Evolutionary conservation across 768 basidiomycete genomes (phyloP), one percentile per base, ranked within the genome.

Genomic region (Mycena haematopus): DNA sequence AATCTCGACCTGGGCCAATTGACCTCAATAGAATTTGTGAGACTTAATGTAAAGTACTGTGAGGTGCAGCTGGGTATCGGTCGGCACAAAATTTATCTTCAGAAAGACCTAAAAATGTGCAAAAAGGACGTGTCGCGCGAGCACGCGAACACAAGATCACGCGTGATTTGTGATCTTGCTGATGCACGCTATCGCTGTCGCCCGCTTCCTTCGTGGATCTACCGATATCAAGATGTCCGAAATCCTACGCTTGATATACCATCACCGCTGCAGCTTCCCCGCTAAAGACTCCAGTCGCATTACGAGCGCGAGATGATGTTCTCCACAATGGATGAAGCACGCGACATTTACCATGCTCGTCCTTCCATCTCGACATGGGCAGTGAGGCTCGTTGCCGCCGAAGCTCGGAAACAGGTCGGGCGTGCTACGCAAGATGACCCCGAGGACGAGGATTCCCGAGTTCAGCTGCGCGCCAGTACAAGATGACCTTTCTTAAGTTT

Each of bases 161-260:
- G n/a, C n/a, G n/a, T n/a, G n/a, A n/a, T n/a, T n/a, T n/a, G n/a
- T n/a, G n/a, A n/a, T n/a, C n/a, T n/a, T n/a, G n/a, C n/a, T n/a
- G n/a, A n/a, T n/a, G n/a, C n/a, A n/a, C n/a, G 46, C 47, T 31
- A 9, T 15, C 21, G 49, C 24, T 27, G 57, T 58, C 14, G 57
- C 27, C 1, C 10, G 21, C 2, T 58, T 58, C 19, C 50, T 58
- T 6, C 38, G 50, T 4, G 49, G 57, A 29, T 10, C 3, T 6
- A 33, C 22, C 1, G 36, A 38, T 6, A 38, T 38, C 36, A 50
- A 44, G 11, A 58, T 58, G 57, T 13, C 47, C 1, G 31, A 56
- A 17, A 36, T 56, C 8, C 13, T 56, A 3, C 56, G 45, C 5
- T 27, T 56, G 2, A 24, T 47, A 1, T 56, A 56, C 17, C 9